Conservation (phyloP, 2,329 filamentous ascomycete genomes). For the Albophoma yamanashiensis region DNA sequence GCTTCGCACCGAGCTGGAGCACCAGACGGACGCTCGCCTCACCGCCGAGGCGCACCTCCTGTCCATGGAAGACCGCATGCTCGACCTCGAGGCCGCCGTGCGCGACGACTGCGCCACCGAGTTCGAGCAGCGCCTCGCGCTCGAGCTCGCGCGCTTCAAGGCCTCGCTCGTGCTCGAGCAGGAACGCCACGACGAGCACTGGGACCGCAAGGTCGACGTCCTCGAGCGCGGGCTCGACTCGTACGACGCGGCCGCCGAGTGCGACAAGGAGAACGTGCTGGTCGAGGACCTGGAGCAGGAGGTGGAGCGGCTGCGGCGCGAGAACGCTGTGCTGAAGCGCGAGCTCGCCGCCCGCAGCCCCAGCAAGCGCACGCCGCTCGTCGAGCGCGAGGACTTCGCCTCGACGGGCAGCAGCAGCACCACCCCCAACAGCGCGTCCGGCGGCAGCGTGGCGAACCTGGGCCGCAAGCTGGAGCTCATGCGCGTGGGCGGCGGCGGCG, state of each 20-base stretch:
- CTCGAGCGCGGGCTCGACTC: conserved; percentile 38
- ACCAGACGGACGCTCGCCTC: conserved; percentile 59
- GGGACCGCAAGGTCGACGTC: conserved; percentile 74
- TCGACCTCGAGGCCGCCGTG: conserved; percentile 68
- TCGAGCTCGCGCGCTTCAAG: conserved; percentile 76
- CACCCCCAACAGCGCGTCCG: conserved; percentile 3
- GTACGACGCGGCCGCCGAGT: conserved; percentile 38
- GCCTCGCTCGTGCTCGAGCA: conserved; percentile 65
- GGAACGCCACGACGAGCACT: conserved; percentile 71
- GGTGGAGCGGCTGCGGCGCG: conserved; percentile 57
- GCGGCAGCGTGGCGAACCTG: conserved; percentile 24
- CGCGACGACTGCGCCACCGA: conserved; percentile 83
- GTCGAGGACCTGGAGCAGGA: conserved; percentile 58
- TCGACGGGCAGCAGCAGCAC: conserved; percentile 5
- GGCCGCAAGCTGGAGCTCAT: conserved; percentile 40
- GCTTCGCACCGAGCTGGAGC: conserved; percentile 56
- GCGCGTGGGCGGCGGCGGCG: conserved; percentile 30
- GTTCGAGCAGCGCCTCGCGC: conserved; percentile 66
- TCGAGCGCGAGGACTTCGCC: conserved; percentile 39
- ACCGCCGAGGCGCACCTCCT: conserved; percentile 65
- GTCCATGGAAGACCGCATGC: conserved; percentile 53
- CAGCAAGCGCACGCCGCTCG: conserved; percentile 44
- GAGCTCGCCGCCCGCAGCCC: conserved; percentile 56
- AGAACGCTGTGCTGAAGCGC: conserved; percentile 53
- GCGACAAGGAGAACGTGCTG: conserved; percentile 50